Evolutionary conservation across 1,284 basidiomycete genomes (phyloP), one percentile per base, ranked within the genome.

Genomic region (Caloboletus inedulis): DNA sequence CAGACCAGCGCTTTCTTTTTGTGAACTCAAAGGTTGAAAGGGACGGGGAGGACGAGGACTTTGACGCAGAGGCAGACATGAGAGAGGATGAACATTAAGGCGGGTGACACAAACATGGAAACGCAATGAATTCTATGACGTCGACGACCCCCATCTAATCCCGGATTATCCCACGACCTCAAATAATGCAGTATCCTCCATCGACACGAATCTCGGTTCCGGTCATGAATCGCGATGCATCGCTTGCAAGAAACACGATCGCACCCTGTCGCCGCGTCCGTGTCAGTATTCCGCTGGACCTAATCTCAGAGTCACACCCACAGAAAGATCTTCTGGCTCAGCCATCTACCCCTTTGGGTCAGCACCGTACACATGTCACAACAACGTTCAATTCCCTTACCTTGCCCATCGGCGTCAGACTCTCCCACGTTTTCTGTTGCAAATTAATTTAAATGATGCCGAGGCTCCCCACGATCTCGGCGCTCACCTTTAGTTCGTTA

Each of bases 371-470:
- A 44, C 39, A 19, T 29, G 27, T 19, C 51, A 12, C 16, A 7
- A 4, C 7, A 6, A 5, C 7, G 35, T 23, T 41, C 48, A n/a
- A 27, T 30, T 43, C 78, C 0, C 61, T 63, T 66, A 88, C 87
- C 72, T 81, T 79, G 55, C 89, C 87, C 89, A 96, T 92, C 0
- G 95, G 94, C 6, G 94, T 97, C 63, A 94, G 69, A 62, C 80
- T 82, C 68, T 94, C 88, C 95, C 95, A 98, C 46, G 86, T 90
- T 72, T 86, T 87, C 83, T 90, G 69, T 43, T 3, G 10, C 37
- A 65, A 30, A 43, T 30, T 41, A 41, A 36, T 45, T 56, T 56
- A 27, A 39, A 52, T 55, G 21, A 49, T 34, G 45, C 2, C 18
- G n/a, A n/a, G n/a, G n/a, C 14, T 14, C 19, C 19, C 7, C 7